A percentile compares a stretch with the other conserved stretches of the same genome.
Evolutionary conservation across 805 yeast species (phyloP).

Genomic region (Ogataea pignaliae): DNA sequence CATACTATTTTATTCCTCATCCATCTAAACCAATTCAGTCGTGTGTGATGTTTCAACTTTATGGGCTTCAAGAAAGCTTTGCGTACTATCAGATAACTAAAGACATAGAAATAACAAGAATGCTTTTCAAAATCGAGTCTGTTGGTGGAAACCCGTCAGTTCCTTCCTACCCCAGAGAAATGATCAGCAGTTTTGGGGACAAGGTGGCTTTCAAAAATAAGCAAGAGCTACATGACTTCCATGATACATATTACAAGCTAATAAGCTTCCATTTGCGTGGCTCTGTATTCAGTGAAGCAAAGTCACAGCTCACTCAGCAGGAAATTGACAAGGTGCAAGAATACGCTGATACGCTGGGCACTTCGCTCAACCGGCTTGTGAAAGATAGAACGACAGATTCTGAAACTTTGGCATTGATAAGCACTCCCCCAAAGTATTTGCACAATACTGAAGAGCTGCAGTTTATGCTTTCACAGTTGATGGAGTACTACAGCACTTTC

Average conservation of each 20-base stretch:
- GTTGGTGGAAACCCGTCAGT: neutral
- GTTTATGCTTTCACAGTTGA: slow-evolving; percentile 31
- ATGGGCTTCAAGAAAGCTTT: neutral
- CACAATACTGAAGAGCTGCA: slow-evolving; percentile 28
- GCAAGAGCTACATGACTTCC: too few relatives aligned
- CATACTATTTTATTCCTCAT: slow-evolving; percentile 22
- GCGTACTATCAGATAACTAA: slow-evolving; percentile 13
- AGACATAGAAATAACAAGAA: slow-evolving; percentile 20
- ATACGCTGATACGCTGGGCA: slow-evolving; percentile 22
- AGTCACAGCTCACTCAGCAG: neutral
- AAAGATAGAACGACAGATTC: slow-evolving; percentile 2
- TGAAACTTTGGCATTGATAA: slow-evolving; percentile 3
- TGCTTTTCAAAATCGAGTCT: slow-evolving; percentile 1
- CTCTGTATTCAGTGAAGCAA: neutral
- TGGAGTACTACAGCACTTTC: slow-evolving; percentile 15
- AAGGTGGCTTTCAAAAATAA: too few relatives aligned
- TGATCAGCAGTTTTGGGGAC: too few relatives aligned
- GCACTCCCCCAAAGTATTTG: slow-evolving; percentile 3
- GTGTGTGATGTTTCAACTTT: slow-evolving; percentile 3
- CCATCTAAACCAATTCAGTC: slow-evolving; percentile 17
- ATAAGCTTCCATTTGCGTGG: neutral
- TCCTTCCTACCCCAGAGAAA: neutral
- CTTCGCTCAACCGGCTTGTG: slow-evolving; percentile 4
- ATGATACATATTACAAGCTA: neutral
- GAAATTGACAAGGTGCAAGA: slow-evolving; percentile 22